These are phyloP conservation scores for Bremia lactucae DNA, from an alignment of 352 stramenopile genomes.

Conservation along the genomic window DNA sequence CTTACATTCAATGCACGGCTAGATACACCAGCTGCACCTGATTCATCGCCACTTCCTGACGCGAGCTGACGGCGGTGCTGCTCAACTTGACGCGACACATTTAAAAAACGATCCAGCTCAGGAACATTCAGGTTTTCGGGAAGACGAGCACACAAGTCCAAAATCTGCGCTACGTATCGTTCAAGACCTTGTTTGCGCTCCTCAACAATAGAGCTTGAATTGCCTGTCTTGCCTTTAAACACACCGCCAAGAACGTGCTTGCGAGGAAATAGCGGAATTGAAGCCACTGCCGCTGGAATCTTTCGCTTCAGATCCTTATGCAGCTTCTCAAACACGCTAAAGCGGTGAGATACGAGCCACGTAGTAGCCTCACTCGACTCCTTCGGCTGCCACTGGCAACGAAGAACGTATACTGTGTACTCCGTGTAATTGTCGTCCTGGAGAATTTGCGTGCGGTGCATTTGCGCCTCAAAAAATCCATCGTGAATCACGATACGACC, in stretches of 20 bases:
- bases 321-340: conserved; percentile 27
- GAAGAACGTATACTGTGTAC: conserved; percentile 84
- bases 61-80: conserved; percentile 69
- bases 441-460: conserved; percentile 77
- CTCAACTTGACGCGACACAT: conserved; percentile 78
- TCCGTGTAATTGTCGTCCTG: conserved; percentile 86
- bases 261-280: conserved; percentile 53
- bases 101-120: conserved; percentile 80
- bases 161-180: conserved; percentile 72
- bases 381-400: conserved; percentile 73
- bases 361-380: conserved; percentile 25
- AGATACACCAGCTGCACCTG: conserved; percentile 17
- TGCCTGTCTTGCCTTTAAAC: conserved; percentile 77
- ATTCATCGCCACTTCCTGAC: conserved; percentile 15
- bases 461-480: conserved; percentile 75
- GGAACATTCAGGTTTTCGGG: conserved; percentile 72
- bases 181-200: conserved; percentile 76
- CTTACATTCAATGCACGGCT: conserved; percentile 46
- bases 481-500: conserved; percentile 77
- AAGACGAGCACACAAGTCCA: conserved; percentile 74
- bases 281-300: conserved; percentile 21
- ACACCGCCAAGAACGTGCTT: conserved; percentile 80
- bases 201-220: conserved; percentile 79
- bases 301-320: conserved; percentile 29
- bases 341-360: conserved; percentile 25